Evolutionary conservation across 2,329 filamentous ascomycete species (phyloP), one percentile per base, ranked within the genome.

Genomic region (Dactylellina drechsleri): DNA sequence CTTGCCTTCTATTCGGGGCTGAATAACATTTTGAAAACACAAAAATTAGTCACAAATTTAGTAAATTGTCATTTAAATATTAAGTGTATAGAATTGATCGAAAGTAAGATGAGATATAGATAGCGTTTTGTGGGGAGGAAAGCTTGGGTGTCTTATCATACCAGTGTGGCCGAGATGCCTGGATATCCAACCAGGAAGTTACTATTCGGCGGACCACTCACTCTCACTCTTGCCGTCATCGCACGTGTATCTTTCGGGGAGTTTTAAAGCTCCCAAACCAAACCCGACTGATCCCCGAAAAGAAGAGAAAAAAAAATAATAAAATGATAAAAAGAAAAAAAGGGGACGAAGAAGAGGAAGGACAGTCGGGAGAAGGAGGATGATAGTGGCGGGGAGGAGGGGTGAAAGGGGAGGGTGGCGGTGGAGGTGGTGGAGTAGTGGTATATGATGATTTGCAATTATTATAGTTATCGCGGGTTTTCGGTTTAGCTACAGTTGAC

Each of bases 1-100:
- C 82, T 95, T 96, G 80, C 95, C 95, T 85, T 97, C 94, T 84
- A 99, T 94, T 81, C 95, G 91, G 80, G 95, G 95, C 92, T 97
- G 81, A n/a, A 47, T 3, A 61, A 50, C 2, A 31, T 7, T 16
- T 16, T 1, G 23, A 43, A 53, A 43, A 23, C 41, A 15, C n/a
- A n/a, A 57, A 56, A 31, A 20, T 41, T 56, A 28, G 28, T 56
- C 6, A 8, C 4, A 56, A 40, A 28, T 20, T 50, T 61, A 49
- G 16, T 45, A 40, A n/a, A 36, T 36, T 36, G 31, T 7, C 31
- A 36, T 36, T 36, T 36, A 10, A 36, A 36, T 43, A 15, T 26
- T n/a, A 28, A 18, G 16, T 13, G n/a, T 52, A 57, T 12, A 57
- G 12, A 53, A 60, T 56, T 10, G 49, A 31, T 49, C 26, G 16